Conservation (phyloP, 116 monocot genomes). For the Iris pallida region DNA sequence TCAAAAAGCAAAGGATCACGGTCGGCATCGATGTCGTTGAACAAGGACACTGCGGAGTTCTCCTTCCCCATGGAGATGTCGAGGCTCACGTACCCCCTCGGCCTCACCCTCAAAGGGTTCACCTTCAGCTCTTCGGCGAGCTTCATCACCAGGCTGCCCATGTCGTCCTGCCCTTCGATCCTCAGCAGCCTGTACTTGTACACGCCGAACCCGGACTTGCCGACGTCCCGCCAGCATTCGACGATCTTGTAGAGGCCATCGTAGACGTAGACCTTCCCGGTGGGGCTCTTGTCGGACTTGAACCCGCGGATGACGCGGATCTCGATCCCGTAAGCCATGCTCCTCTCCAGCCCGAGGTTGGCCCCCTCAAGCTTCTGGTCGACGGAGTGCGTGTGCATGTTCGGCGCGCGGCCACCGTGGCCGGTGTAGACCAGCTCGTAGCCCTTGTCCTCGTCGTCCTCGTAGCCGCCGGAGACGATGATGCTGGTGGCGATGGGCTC, state of each 20-base stretch:
- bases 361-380: constrained; percentile 35
- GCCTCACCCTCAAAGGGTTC: constrained; percentile 8
- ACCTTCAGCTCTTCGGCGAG: constrained; percentile 28
- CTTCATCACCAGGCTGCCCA: constrained; percentile 24
- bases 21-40: constrained; percentile 41
- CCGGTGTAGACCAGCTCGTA: constrained; percentile 50
- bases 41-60: constrained; percentile 21
- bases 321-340: constrained; percentile 41
- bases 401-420: constrained; percentile 38
- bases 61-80: constrained; percentile 43
- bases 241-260: constrained; percentile 52
- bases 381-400: constrained; percentile 9
- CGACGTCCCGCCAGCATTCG: constrained; percentile 21
- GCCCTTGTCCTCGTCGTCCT: constrained; percentile 57
- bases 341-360: constrained; percentile 43
- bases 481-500: constrained; percentile 82
- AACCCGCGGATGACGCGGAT: constrained; percentile 42
- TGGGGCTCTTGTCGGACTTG: constrained; percentile 19
- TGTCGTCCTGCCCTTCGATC: constrained; percentile 37
- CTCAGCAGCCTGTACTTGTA: constrained; percentile 47
- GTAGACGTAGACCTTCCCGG: constrained; percentile 39
- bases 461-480: constrained; percentile 85
- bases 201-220: constrained; percentile 43
- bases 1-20: constrained; percentile 33
- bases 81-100: constrained; percentile 13